Base-by-base conservation (phyloP, 768 basidiomycete genomes). In the Mycena chlorophos region DNA sequence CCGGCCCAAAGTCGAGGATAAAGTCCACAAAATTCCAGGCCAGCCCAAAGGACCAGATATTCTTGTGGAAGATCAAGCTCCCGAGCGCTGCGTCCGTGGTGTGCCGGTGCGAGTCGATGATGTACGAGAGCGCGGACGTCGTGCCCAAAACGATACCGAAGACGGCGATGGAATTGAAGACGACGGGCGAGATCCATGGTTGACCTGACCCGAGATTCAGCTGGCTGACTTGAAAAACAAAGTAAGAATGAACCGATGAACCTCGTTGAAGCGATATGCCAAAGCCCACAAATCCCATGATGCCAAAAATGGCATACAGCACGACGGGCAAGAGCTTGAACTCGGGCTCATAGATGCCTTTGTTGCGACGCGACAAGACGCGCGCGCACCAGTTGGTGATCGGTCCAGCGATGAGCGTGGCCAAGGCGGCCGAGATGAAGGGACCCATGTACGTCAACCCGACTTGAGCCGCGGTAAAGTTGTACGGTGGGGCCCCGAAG, bases 61-160 rank as follows among this genome's bases (percentile, higher is more conserved):
- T 56, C 50, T 56, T 56, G 43, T 56, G 55, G 27, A 56, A n/a
- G 27, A 56, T 56, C 20, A 56, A 45, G 2, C 49, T 51, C 4
- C 55, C 55, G 23, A 56, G 43, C n/a, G 55, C 55, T 20, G 55
- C 55, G n/a, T 56, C 55, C 8, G 55, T 27, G 10, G 55, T 56
- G 37, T 56, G 55, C 25, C 55, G 34, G 37, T 56, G 55, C 19
- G 55, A 56, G 45, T 56, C 55, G 37, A 56, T 56, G 16, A 56
- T 37, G 23, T 56, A 56, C n/a, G 55, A 56, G 2, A 56, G 38
- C 12, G 55, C 55, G 5, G 55, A 49, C 16, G 55, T 56, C 2
- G 55, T 51, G 37, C 55, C 55, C 50, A 56, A 38, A 19, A 56
- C 55, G n/a, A 56, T 48, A 2, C 50, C 55, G 17, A 56, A 56